These are phyloP conservation scores for Cladosporium colombiae DNA, from an alignment of 2,329 filamentous ascomycete species.

Conservation along the genomic window DNA sequence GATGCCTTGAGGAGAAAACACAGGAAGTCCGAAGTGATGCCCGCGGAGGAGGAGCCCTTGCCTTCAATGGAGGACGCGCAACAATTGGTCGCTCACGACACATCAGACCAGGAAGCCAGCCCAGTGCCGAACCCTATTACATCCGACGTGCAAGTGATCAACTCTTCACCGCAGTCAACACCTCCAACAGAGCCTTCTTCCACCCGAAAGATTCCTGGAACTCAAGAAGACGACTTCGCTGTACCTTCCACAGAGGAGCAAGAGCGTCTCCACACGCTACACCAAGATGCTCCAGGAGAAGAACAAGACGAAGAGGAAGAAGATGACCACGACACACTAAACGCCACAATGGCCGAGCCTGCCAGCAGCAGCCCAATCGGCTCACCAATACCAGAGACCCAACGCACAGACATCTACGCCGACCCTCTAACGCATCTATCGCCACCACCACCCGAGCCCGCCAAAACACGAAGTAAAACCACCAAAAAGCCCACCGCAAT, in stretches of 20 bases:
- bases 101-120: slow-evolving; percentile 26
- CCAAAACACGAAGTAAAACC: slow-evolving; percentile 21
- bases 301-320: slow-evolving; percentile 25
- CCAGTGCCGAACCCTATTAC: slow-evolving; percentile 24
- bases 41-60: slow-evolving; percentile 8
- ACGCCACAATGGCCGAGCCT: slow-evolving; percentile 48
- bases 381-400: slow-evolving; percentile 20
- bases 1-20: slow-evolving; percentile 28
- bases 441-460: slow-evolving; percentile 23
- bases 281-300: background rate
- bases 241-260: slow-evolving; percentile 36
- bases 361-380: slow-evolving; percentile 43
- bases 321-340: slow-evolving; percentile 35
- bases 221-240: slow-evolving; percentile 32
- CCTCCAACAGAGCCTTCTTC: slow-evolving; percentile 34
- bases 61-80: slow-evolving; percentile 19
- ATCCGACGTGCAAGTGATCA: slow-evolving; percentile 34
- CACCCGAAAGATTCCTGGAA: slow-evolving; percentile 26
- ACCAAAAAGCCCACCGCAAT: slow-evolving; percentile 31
- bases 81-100: slow-evolving; percentile 20
- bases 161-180: slow-evolving; percentile 37
- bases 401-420: slow-evolving; percentile 20
- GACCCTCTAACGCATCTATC: slow-evolving; percentile 31
- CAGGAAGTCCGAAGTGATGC: slow-evolving; percentile 19
- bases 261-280: slow-evolving; percentile 13